Base-by-base conservation (phyloP, 2,329 filamentous ascomycete species). In the Plectosphaerella cucumerina region DNA sequence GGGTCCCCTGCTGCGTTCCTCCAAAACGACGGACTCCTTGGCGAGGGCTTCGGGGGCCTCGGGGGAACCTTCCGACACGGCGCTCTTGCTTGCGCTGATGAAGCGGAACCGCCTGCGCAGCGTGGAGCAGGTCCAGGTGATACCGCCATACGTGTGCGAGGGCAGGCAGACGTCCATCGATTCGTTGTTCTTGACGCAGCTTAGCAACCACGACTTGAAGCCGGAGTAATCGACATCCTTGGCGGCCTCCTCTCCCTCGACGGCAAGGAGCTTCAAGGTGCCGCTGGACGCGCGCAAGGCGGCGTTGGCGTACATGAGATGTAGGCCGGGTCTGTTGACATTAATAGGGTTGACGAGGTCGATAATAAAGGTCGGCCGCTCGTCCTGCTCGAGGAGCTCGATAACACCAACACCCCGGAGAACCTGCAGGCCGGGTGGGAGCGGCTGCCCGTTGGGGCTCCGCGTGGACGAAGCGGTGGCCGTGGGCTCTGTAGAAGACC, bases 311-410 rank as follows among this genome's bases (percentile, higher is more conserved):
- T 87, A 92, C 0, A 89, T 58, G 8, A 89, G 75, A 26, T 80
- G 75, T 35, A 92, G 66, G 2, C 74, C 73, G 0, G 77, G 76
- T 1, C 76, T 70, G 20, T 69, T 70, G 44, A 73, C 75, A 58
- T 84, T 85, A n/a, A 70, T 65, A 1, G 74, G 65, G 59, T 86
- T 81, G 8, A 74, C 72, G 47, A 89, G 68, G 60, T 93, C 88
- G 33, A 93, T 74, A 41, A 93, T 78, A 59, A 93, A 90, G 0
- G 86, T 89, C 3, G 88, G 89, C 44, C 89, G 75, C 47, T 86
- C 81, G 63, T 94, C 89, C 57, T 87, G 81, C 61, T 93, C 88
- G 39, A 94, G 67, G 37, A 93, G 70, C 64, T 93, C 89, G 18
- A 86, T 69, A 10, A 90, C 77, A 21, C 86, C 85, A 48, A 91